phyloP scores from a whole-genome alignment of 2,329 filamentous ascomycete genomes.

The Neofusicoccum kwambonambiense region DNA sequence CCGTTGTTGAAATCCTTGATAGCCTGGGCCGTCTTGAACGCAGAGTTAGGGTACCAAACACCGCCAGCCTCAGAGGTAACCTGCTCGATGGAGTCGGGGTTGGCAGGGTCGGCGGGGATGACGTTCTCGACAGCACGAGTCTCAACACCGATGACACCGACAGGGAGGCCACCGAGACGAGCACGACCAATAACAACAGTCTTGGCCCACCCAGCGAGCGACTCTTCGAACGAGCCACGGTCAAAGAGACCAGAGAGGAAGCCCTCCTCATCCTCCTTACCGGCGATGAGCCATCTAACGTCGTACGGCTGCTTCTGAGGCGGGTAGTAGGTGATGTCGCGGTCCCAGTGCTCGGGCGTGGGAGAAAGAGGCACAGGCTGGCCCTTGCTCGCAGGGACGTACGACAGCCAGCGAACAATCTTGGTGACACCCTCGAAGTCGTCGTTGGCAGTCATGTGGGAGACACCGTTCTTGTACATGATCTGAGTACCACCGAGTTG shows the following conservation, averaged over 20 bases:
- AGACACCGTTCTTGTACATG: constrained; percentile 99
- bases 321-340: constrained; percentile 79
- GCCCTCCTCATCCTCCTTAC: constrained; percentile 79
- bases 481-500: constrained; percentile 99
- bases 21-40: constrained; percentile 98
- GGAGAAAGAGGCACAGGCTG: constrained; percentile 90
- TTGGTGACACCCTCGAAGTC: constrained; percentile 97
- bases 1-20: constrained; percentile 99
- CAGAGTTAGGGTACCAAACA: constrained; percentile 99
- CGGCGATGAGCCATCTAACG: constrained; percentile 88
- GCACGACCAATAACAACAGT: constrained; percentile 96
- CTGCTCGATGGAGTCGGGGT: constrained; percentile 97
- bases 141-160: constrained; percentile 98
- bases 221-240: constrained; percentile 93
- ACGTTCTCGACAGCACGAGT: constrained; percentile 95
- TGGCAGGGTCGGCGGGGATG: constrained; percentile 92
- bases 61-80: constrained; percentile 92
- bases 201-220: constrained; percentile 93
- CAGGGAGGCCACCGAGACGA: constrained; percentile 92
- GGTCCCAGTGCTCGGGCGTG: constrained; percentile 84
- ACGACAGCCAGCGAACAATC: constrained; percentile 98
- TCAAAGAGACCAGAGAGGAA: constrained; percentile 94
- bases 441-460: constrained; percentile 96
- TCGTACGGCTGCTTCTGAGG: constrained; percentile 85
- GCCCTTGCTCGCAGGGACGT: constrained; percentile 92